Percentiles rank a stretch among this genome's conserved stretches.
phyloP scores from a whole-genome alignment of 1,139 yeast genomes.

The Tardiomyces digboiensis region DNA sequence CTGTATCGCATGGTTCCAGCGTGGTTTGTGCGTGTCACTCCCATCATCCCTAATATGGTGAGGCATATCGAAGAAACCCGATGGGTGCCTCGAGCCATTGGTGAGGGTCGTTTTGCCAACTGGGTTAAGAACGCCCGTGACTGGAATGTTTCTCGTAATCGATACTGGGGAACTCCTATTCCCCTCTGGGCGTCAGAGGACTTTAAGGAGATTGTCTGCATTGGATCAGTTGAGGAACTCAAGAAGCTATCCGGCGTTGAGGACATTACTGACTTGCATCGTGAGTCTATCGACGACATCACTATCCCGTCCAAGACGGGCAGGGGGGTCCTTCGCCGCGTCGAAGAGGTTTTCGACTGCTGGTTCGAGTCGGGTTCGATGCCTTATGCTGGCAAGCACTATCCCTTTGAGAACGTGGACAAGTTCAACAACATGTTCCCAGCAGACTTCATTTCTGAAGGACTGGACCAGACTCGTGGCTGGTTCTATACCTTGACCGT shows the following conservation, averaged over 20 bases:
- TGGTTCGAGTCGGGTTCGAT: constrained; percentile 99
- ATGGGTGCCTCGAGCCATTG: constrained; percentile 91
- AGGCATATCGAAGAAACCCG: constrained; percentile 74
- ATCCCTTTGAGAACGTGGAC: constrained; percentile 84
- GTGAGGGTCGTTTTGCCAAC: constrained; percentile 91
- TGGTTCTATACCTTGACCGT: constrained; percentile 98
- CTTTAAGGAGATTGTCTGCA: constrained; percentile 82
- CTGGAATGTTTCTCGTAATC: constrained; percentile 96
- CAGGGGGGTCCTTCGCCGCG: constrained; percentile 77
- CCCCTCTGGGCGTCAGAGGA: constrained; percentile 98
- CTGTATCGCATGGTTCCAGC: constrained; percentile 96
- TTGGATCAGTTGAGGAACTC: constrained; percentile 85
- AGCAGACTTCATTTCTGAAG: constrained; percentile 96
- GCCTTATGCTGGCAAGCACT: constrained; percentile 97
- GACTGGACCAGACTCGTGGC: constrained; percentile 99
- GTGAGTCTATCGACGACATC: constrained; percentile 83
- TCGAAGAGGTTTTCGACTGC: constrained; percentile 98
- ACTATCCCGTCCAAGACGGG: constrained; percentile 93
- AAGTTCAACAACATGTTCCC: constrained; percentile 71
- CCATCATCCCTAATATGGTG: constrained; percentile 82
- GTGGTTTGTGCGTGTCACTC: constrained; percentile 91
- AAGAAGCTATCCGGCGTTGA: constrained; percentile 71
- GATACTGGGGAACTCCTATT: constrained; percentile 99
- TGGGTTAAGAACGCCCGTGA: constrained; percentile 99
- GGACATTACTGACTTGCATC: constrained; percentile 83